Evolutionary conservation across 495 filamentous ascomycete species (phyloP).

Genomic region (Xylaria acuta): DNA sequence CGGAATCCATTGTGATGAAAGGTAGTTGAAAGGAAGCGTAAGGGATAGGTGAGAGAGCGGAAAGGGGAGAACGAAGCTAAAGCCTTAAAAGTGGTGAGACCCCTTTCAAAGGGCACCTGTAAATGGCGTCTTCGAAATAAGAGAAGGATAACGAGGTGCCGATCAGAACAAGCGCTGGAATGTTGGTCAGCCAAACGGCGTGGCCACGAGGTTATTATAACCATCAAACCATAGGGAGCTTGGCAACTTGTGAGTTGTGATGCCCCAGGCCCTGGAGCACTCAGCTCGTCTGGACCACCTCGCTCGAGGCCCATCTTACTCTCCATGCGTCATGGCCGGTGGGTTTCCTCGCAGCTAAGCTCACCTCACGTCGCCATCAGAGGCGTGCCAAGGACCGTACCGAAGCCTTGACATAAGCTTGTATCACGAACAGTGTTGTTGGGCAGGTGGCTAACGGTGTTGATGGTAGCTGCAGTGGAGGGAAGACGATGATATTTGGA

Average conservation of each 20-base stretch:
- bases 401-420: slow-evolving; percentile 17
- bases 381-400: slow-evolving; percentile 14
- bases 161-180: background rate
- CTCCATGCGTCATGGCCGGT: slow-evolving; percentile 9
- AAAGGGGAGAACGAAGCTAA: background rate
- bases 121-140: slow-evolving; percentile 15
- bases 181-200: slow-evolving; percentile 17
- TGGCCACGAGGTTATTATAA: slow-evolving; percentile 25
- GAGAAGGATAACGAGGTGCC: slow-evolving; percentile 15
- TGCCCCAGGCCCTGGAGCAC: background rate
- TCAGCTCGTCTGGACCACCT: background rate
- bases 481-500: slow-evolving; percentile 12
- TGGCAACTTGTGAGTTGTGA: background rate
- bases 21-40: background rate
- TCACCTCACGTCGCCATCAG: background rate
- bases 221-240: background rate
- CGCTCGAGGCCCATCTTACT: slow-evolving; percentile 3
- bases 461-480: slow-evolving; percentile 7
- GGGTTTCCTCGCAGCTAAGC: slow-evolving; percentile 17
- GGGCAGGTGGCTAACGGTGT: background rate
- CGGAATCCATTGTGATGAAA: slow-evolving; percentile 32
- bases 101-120: slow-evolving; percentile 14
- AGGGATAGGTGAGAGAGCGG: background rate
- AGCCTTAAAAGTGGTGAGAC: slow-evolving; percentile 13
- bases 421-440: slow-evolving; percentile 9